Base-by-base conservation (phyloP, 768 basidiomycete genomes). In the Mycena pura region DNA sequence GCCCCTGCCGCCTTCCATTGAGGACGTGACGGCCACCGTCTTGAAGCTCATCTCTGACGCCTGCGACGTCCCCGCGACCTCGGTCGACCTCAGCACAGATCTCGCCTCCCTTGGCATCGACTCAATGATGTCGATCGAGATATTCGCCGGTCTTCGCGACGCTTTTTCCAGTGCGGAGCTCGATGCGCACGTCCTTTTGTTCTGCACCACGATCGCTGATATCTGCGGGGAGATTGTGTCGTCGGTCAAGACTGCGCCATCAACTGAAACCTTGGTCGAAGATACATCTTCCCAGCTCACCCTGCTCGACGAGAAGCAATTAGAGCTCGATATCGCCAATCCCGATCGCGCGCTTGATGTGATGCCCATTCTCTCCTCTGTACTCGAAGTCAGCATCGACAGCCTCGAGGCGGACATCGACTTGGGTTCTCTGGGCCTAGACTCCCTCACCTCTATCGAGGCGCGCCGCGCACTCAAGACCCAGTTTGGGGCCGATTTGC, bases 371-470 rank as follows among this genome's bases (percentile, higher is more conserved):
- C 70, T 88, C 10, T 79, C 84, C 0, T 67, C 72, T 2, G 78
- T 84, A n/a, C 77, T 89, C 1, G 84, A 80, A 11, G 66, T 84
- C 50, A 67, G 73, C 11, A 27, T 63, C 19, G 65, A 71, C 3
- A 75, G 76, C 17, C 74, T 90, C 24, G 57, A 69, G 1, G 84
- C 84, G 27, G 80, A 82, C 17, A 68, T 72, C 0, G 79, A 84
- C 21, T 74, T 91, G 8, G 77, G 76, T 17, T 69, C 74, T 0
- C 75, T 89, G 14, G 88, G 89, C 3, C 72, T 90, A 21, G 88
- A 90, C 65, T 90, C 88, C 1, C 71, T 91, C 52, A 81, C 83
- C 21, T 83, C 85, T 1, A 87, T 90, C 56, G 90, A 91, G 65
- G 81, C 80, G 31, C 76, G 83, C 7, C 80, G 86, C 38, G 76